phyloP scores from a whole-genome alignment of 1,284 basidiomycete species.

The Malassezia pachydermatis region DNA sequence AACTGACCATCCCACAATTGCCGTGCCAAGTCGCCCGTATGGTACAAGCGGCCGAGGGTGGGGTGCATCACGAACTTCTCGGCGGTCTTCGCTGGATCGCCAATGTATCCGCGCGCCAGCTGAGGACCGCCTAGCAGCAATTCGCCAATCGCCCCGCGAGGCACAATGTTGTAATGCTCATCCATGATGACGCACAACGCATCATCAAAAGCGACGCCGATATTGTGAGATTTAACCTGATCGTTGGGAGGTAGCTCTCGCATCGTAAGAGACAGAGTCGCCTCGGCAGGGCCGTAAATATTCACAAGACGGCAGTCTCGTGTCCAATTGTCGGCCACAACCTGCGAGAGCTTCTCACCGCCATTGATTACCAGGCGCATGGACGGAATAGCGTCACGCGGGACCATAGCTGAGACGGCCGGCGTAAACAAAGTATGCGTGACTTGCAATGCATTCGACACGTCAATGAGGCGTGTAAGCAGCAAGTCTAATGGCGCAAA shows the following conservation, averaged over 20 bases:
- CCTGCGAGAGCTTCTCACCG: constrained; percentile 49
- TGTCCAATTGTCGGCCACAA: constrained; percentile 49
- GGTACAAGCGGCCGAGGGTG: constrained; percentile 38
- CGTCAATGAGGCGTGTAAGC: constrained; percentile 32
- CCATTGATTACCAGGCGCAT: constrained; percentile 49
- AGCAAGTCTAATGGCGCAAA: constrained; percentile 32
- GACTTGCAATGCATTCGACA: constrained; percentile 32
- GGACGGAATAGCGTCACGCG: constrained; percentile 35
- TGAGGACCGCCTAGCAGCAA: constrained; percentile 43
- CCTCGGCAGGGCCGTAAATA: constrained; percentile 46
- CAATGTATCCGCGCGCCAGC: constrained; percentile 40
- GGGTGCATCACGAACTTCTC: constrained; percentile 43
- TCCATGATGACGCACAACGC: constrained; percentile 43
- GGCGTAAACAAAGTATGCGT: constrained; percentile 48
- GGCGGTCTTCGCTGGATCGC: constrained; percentile 39
- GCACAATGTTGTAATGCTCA: constrained; percentile 33
- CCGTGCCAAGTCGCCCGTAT: constrained; percentile 45
- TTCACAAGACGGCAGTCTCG: constrained; percentile 43
- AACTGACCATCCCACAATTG: constrained; percentile 44
- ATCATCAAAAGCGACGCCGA: constrained; percentile 46
- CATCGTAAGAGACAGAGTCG: constrained; percentile 45
- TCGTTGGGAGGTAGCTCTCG: constrained; percentile 39
- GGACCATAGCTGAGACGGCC: constrained; percentile 48
- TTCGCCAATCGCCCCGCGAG: constrained; percentile 48
- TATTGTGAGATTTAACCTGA: constrained; percentile 47